These are phyloP conservation scores for Ephemerocybe angulata DNA, from an alignment of 768 basidiomycete species.

Conservation along the genomic window DNA sequence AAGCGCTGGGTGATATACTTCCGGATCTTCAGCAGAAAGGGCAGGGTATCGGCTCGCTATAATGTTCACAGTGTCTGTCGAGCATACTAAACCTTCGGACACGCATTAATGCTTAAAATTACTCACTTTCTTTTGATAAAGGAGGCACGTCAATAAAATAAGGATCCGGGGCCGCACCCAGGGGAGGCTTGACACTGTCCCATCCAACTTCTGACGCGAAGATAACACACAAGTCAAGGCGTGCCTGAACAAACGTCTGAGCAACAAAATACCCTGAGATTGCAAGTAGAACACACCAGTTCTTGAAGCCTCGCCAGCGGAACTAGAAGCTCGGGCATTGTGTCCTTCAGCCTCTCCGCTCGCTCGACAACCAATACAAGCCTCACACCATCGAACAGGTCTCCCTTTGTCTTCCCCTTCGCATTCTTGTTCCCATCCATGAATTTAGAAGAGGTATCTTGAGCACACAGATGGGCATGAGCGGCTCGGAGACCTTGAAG, in stretches of 20 bases:
- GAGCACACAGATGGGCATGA: constrained; percentile 22
- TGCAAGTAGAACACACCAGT: constrained; percentile 39
- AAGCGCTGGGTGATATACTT: constrained; percentile 53
- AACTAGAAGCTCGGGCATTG: constrained; percentile 60
- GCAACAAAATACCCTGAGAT: background rate
- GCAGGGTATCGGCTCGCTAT: constrained; percentile 38
- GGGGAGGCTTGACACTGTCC: constrained; percentile 66
- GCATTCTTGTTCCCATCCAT: constrained; percentile 8
- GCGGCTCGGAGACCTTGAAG: constrained; percentile 58
- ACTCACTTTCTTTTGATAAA: constrained; percentile 54
- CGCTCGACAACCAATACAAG: constrained; percentile 63
- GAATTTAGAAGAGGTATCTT: constrained; percentile 6
- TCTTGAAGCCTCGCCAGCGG: constrained; percentile 71
- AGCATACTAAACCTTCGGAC: background rate
- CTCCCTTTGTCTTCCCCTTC: constrained; percentile 22
- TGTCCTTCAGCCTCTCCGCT: constrained; percentile 63
- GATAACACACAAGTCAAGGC: constrained; percentile 52
- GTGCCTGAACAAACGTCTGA: constrained; percentile 5
- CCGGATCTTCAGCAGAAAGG: constrained; percentile 14
- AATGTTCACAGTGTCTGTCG: constrained; percentile 29
- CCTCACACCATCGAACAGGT: constrained; percentile 28
- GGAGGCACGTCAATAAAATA: constrained; percentile 58
- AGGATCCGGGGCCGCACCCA: constrained; percentile 71
- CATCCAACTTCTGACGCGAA: constrained; percentile 64
- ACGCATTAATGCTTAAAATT: background rate